Evolutionary conservation across 129 eudicot genomes (phyloP).

Genomic region (Lactuca saligna): DNA sequence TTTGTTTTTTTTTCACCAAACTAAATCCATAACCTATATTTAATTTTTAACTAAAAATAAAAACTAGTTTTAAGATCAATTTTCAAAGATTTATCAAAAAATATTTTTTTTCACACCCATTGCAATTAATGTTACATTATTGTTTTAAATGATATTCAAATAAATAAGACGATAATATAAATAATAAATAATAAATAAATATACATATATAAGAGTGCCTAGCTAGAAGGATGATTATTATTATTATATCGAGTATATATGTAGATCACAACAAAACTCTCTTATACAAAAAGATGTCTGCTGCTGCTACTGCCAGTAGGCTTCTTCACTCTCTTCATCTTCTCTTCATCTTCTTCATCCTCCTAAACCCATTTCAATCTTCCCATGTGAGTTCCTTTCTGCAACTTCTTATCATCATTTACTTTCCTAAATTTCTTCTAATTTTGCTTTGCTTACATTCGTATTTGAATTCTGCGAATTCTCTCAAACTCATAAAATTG

Average conservation of each 20-base stretch:
- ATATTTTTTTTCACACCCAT: too few species aligned
- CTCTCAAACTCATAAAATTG: neutral
- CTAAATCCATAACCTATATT: too few species aligned
- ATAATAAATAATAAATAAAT: too few species aligned
- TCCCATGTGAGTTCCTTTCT: constrained; percentile 11
- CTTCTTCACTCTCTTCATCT: constrained; percentile 5
- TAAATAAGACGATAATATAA: too few species aligned
- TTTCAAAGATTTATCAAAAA: too few species aligned
- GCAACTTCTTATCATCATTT: neutral
- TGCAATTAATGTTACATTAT: too few species aligned
- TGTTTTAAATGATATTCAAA: too few species aligned
- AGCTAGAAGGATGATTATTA: neutral
- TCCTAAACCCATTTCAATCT: constrained; percentile 15
- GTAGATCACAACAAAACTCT: constrained; percentile 12
- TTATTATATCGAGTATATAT: constrained; percentile 1
- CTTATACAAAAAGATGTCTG: constrained; percentile 22
- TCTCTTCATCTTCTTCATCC: constrained; percentile 23
- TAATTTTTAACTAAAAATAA: too few species aligned
- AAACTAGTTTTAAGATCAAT: too few species aligned
- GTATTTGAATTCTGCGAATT: neutral
- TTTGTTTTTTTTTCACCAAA: too few species aligned
- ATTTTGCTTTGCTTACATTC: neutral
- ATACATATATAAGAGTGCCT: neutral
- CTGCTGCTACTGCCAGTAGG: neutral
- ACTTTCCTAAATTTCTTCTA: neutral